Evolutionary conservation across 257 asterid genomes (phyloP).

Genomic region (Solanum chaucha): DNA sequence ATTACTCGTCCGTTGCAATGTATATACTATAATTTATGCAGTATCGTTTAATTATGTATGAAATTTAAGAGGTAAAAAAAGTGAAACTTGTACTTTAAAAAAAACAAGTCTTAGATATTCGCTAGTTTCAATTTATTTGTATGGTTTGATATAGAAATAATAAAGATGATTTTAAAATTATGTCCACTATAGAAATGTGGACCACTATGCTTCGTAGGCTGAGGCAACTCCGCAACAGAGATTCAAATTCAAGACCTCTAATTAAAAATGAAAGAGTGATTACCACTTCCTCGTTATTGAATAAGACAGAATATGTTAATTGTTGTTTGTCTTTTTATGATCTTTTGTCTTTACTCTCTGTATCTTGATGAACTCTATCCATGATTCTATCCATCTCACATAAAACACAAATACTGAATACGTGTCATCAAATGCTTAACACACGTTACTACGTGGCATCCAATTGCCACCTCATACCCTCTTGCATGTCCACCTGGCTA

Average conservation of each 20-base stretch:
- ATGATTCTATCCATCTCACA: not conserved
- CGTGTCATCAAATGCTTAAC: not conserved
- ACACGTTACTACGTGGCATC: not conserved
- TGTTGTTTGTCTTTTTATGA: too few species aligned
- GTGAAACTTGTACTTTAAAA: not conserved
- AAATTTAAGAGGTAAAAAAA: not conserved
- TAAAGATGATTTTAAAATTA: too few species aligned
- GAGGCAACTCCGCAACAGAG: too few species aligned
- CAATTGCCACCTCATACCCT: not conserved
- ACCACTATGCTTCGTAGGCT: too few species aligned
- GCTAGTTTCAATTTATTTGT: too few species aligned
- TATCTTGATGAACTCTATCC: not conserved
- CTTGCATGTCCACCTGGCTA: not conserved
- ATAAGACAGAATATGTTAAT: too few species aligned
- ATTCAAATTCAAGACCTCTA: too few species aligned
- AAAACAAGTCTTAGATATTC: not conserved
- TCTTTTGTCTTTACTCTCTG: not conserved
- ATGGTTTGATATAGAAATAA: too few species aligned
- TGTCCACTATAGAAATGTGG: too few species aligned
- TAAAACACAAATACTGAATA: not conserved
- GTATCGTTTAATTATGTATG: not conserved
- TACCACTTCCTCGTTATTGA: too few species aligned
- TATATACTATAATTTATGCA: too few species aligned
- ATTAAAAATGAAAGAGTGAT: accelerated
- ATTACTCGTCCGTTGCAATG: too few species aligned